Evolutionary conservation across 768 basidiomycete species (phyloP).

Genomic region (Tephrocybe sp.): DNA sequence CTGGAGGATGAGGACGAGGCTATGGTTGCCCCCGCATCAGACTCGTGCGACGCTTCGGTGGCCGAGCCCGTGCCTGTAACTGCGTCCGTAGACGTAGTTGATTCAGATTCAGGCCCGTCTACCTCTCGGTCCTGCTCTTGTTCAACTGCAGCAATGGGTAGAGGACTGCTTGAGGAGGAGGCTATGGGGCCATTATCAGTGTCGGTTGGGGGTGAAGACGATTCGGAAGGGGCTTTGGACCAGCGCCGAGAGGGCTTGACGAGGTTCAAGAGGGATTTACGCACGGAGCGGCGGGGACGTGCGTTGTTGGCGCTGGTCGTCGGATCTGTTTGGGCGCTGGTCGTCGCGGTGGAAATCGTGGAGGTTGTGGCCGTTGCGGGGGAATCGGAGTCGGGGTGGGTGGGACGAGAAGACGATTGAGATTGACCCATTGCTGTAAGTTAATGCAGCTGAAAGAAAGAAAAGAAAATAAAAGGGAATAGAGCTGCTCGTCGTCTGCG

Average conservation of each 20-base stretch:
- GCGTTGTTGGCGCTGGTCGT: too few species aligned
- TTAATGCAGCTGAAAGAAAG: neutral
- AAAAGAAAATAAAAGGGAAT: too few species aligned
- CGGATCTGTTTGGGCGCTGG: neutral
- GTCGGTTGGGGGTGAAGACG: slow-evolving; percentile 20
- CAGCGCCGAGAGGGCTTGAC: slow-evolving; percentile 28
- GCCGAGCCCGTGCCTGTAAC: too few species aligned
- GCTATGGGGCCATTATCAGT: slow-evolving; percentile 6
- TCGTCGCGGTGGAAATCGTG: neutral
- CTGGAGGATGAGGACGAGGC: slow-evolving; percentile 1
- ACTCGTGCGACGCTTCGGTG: too few species aligned
- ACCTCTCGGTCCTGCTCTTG: neutral
- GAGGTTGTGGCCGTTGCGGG: neutral
- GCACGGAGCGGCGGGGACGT: slow-evolving; percentile 24
- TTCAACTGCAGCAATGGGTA: too few species aligned
- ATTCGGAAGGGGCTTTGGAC: slow-evolving; percentile 28
- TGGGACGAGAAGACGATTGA: slow-evolving; percentile 13
- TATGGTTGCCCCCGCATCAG: too few species aligned
- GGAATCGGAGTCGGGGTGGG: slow-evolving; percentile 5
- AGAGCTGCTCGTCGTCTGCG: neutral
- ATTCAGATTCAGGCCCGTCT: too few species aligned
- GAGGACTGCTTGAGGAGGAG: too few species aligned
- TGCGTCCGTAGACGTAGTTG: too few species aligned
- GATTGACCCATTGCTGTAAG: slow-evolving; percentile 1
- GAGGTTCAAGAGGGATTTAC: slow-evolving; percentile 33